Base-by-base conservation (phyloP, 225 moss, liverwort and hornwort species). In the Pseudoscleropodium purum region DNA sequence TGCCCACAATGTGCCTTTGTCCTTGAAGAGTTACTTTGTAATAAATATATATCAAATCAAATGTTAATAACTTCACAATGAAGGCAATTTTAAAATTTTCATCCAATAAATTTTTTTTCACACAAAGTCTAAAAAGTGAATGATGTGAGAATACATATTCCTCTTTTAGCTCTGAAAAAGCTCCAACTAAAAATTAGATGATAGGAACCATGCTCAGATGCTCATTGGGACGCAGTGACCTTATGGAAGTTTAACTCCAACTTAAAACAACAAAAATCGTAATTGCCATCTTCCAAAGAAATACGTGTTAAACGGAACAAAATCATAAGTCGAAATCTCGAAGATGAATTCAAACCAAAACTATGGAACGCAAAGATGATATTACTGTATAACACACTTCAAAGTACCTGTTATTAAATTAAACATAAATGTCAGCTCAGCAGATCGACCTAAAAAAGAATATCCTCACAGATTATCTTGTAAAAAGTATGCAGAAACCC, bases 371-470 rank as follows among this genome's bases (percentile, higher is more conserved):
- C 65, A 72, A 33, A 89, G 24, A 68, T 30, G 57, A 80, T 91
- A 77, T 26, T 47, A 75, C 84, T 63, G 59, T 91, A 87, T 30
- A 84, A 29, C 87, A 92, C 89, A 87, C 89, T 89, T 87, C 89
- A 41, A 69, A 91, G 89, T 87, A 91, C 91, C 69, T 84, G 82
- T 89, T 87, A 92, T 92, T 90, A 86, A 83, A 88, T 91, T 74
- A 68, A 89, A 90, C 93, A 90, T 91, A 84, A 88, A 91, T 88
- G 88, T 86, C 85, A 84, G 87, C 81, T 84, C 84, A 84, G 81
- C 54, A 86, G 81, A 72, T 90, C 73, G 43, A 85, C 81, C 89
- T 89, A 76, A 83, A 63, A 86, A 90, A 81, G 84, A 93, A 93
- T 86, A 85, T 91, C 84, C 90, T 85, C 90, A 84, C 78, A 91